A percentile compares a stretch with the other conserved stretches of the same genome.
Evolutionary conservation across 176 grass and related monocot genomes (phyloP).

Genomic region (Paspalum vaginatum): DNA sequence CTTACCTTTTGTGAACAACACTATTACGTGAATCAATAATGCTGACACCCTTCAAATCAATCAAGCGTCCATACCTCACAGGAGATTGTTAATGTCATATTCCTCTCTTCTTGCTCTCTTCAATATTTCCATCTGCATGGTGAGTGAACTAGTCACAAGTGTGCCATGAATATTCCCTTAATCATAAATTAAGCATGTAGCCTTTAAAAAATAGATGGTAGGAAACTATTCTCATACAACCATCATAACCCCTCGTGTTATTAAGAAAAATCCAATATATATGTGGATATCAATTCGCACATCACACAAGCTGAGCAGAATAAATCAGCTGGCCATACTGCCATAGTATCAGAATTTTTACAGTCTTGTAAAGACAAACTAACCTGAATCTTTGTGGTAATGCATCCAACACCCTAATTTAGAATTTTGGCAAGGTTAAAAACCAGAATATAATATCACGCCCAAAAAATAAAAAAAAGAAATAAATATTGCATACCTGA

Average conservation of each 20-base stretch:
- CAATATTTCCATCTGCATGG: conserved; percentile 47
- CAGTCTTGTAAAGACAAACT: conserved; percentile 26
- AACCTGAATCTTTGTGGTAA: conserved; percentile 86
- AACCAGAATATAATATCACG: not conserved
- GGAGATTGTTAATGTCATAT: conserved; percentile 26
- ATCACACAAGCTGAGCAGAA: not conserved
- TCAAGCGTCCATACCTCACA: conserved; percentile 26
- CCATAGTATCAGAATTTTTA: conserved; percentile 5
- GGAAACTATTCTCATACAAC: not conserved
- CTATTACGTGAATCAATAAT: conserved; percentile 8
- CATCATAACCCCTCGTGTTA: not conserved
- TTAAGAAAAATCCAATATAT: not conserved
- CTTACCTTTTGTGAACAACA: conserved; percentile 22
- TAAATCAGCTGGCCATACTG: not conserved
- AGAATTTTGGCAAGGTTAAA: conserved; percentile 48
- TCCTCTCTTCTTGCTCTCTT: conserved; percentile 42
- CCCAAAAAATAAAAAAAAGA: not conserved
- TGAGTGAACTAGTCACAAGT: not conserved
- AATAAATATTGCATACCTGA: conserved; percentile 47
- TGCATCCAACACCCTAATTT: conserved; percentile 66
- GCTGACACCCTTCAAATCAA: conserved; percentile 2
- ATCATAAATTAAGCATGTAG: not conserved
- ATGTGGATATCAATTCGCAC: not conserved
- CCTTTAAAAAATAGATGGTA: not conserved
- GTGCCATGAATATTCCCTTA: not conserved